phyloP scores from a whole-genome alignment of 2,329 filamentous ascomycete genomes.

The Claviceps sp. region DNA sequence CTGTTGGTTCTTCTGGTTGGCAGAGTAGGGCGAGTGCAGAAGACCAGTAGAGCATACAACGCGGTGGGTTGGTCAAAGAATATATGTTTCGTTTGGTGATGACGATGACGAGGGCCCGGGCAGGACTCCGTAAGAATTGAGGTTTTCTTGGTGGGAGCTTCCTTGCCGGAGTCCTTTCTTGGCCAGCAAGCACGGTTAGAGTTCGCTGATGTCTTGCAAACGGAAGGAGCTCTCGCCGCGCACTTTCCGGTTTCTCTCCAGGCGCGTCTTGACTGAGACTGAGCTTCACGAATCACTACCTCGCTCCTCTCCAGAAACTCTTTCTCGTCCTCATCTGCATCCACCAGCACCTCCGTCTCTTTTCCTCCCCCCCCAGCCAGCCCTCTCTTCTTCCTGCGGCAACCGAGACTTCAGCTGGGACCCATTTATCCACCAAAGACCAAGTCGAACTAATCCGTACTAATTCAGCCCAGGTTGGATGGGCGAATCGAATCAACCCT shows the following conservation, averaged over 20 bases:
- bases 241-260: not conserved
- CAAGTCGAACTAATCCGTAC: not conserved
- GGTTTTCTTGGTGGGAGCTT: too few species aligned
- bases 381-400: not conserved
- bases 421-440: not conserved
- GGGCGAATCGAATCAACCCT: not conserved
- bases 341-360: not conserved
- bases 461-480: not conserved
- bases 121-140: not conserved
- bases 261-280: not conserved
- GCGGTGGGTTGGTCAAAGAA: not conserved
- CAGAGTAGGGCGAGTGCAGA: not conserved
- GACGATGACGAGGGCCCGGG: not conserved
- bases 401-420: not conserved
- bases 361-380: not conserved
- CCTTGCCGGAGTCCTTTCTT: not conserved
- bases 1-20: not conserved
- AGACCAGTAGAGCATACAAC: not conserved
- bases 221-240: slow-evolving; percentile 2
- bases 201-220: not conserved
- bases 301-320: not conserved
- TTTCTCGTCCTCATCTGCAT: not conserved
- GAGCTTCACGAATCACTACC: not conserved
- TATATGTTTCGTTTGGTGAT: not conserved
- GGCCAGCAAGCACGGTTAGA: not conserved